phyloP scores from a whole-genome alignment of 305 asterid species.

The Andrographis paniculata region DNA sequence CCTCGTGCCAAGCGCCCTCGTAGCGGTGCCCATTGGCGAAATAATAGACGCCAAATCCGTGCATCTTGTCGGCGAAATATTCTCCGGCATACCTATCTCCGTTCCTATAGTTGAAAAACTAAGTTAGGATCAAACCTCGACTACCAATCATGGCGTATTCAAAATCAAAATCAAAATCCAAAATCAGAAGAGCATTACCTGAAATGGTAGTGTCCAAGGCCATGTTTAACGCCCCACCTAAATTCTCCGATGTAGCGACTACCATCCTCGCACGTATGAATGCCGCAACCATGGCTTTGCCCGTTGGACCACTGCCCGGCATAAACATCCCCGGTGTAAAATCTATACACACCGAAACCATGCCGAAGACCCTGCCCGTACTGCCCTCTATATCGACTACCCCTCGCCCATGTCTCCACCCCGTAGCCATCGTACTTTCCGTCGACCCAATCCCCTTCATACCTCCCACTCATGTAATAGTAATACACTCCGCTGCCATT shows the following conservation, averaged over 20 bases:
- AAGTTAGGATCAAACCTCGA: slow-evolving; percentile 6
- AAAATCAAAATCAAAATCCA: slow-evolving; percentile 5
- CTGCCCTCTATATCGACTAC: slow-evolving; percentile 86
- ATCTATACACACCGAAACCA: slow-evolving; percentile 87
- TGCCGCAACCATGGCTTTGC: slow-evolving; percentile 88
- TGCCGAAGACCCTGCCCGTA: slow-evolving; percentile 88
- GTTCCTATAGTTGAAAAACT: slow-evolving; percentile 35
- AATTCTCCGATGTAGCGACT: slow-evolving; percentile 85
- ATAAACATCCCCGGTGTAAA: slow-evolving; percentile 89
- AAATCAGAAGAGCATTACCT: slow-evolving; percentile 34
- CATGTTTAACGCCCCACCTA: slow-evolving; percentile 94
- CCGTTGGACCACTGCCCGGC: slow-evolving; percentile 97
- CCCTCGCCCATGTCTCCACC: slow-evolving; percentile 91
- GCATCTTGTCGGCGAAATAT: slow-evolving; percentile 94
- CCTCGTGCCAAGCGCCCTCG: slow-evolving; percentile 97
- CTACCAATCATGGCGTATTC: slow-evolving; percentile 11
- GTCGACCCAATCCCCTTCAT: slow-evolving; percentile 94
- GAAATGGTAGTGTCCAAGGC: slow-evolving; percentile 91
- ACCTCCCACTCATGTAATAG: slow-evolving; percentile 95
- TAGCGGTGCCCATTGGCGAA: slow-evolving; percentile 84
- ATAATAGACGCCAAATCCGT: slow-evolving; percentile 76
- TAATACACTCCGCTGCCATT: slow-evolving; percentile 94
- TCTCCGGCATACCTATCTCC: slow-evolving; percentile 85
- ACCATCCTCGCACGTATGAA: slow-evolving; percentile 88
- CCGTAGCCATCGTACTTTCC: slow-evolving; percentile 93